These are phyloP conservation scores for Chlorella sp. DNA, from an alignment of 139 green algal genomes.

Conservation along the genomic window DNA sequence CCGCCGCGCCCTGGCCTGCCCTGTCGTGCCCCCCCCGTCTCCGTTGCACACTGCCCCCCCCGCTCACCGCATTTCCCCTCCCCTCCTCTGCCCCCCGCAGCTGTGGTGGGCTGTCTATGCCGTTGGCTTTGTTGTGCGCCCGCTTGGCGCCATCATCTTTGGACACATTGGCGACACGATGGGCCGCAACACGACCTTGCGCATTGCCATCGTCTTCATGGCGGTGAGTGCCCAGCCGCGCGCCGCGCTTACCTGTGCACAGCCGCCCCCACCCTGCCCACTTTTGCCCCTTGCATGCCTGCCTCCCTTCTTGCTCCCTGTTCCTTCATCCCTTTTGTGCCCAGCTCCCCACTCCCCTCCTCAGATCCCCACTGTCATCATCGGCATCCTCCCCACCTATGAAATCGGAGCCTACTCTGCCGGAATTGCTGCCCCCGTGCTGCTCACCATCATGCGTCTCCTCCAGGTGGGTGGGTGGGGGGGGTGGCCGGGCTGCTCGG, in stretches of 20 bases:
- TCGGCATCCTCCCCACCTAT: slow-evolving; percentile 6
- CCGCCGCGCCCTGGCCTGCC: not conserved
- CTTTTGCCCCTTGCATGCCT: not conserved
- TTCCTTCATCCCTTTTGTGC: not conserved
- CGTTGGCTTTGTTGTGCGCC: slow-evolving; percentile 3
- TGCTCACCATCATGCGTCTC: slow-evolving; percentile 42
- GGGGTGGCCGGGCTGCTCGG: too few species aligned
- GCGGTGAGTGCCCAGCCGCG: slow-evolving; percentile 26
- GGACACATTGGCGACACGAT: slow-evolving; percentile 44
- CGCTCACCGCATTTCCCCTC: not conserved
- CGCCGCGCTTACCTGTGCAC: too few species aligned
- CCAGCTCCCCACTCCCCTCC: not conserved
- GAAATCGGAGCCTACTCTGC: not conserved
- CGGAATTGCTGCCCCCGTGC: slow-evolving; percentile 32
- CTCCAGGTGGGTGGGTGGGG: slow-evolving; percentile 37
- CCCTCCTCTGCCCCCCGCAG: not conserved
- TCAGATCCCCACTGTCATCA: slow-evolving; percentile 7
- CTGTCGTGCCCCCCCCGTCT: too few species aligned
- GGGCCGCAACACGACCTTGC: slow-evolving; percentile 36
- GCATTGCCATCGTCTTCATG: slow-evolving; percentile 26
- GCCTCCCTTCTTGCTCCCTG: not conserved
- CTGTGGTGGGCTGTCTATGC: slow-evolving; percentile 12
- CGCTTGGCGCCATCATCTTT: slow-evolving; percentile 46
- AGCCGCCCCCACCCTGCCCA: not conserved
- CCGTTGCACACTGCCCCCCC: not conserved